These are phyloP conservation scores for Raffaelea albimanens DNA, from an alignment of 2,329 filamentous ascomycete genomes.

Conservation along the genomic window DNA sequence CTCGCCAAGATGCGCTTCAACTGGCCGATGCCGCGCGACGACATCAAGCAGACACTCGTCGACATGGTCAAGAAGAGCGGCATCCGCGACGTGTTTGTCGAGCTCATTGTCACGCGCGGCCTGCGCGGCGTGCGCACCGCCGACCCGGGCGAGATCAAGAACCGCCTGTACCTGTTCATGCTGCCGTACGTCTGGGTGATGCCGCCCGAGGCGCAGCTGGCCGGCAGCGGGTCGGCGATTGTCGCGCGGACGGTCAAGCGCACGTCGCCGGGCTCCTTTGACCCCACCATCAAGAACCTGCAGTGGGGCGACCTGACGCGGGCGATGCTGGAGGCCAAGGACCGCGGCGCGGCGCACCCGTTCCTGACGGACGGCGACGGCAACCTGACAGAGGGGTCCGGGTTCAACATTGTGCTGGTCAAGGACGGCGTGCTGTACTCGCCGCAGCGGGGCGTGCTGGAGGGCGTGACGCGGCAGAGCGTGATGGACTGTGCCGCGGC, in stretches of 20 bases:
- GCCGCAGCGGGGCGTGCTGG: slow-evolving; percentile 34
- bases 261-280: slow-evolving; percentile 33
- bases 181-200: slow-evolving; percentile 41
- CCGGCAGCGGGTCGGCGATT: slow-evolving; percentile 32
- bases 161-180: slow-evolving; percentile 37
- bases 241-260: slow-evolving; percentile 17
- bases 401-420: slow-evolving; percentile 31
- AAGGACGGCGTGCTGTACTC: slow-evolving; percentile 36
- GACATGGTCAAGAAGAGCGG: slow-evolving; percentile 36
- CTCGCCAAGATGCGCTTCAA: slow-evolving; percentile 35
- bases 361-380: slow-evolving; percentile 40
- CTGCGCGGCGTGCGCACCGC: slow-evolving; percentile 28
- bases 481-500: slow-evolving; percentile 32
- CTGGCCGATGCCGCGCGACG: slow-evolving; percentile 28
- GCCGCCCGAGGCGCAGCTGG: slow-evolving; percentile 31
- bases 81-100: slow-evolving; percentile 39
- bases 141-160: slow-evolving; percentile 23
- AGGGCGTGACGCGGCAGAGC: slow-evolving; percentile 38
- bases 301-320: slow-evolving; percentile 40
- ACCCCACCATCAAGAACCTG: slow-evolving; percentile 42
- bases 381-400: slow-evolving; percentile 36
- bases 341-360: slow-evolving; percentile 35
- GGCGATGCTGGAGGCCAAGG: slow-evolving; percentile 31
- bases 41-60: slow-evolving; percentile 28
- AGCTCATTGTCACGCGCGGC: slow-evolving; percentile 41